Base-by-base conservation (phyloP, 768 basidiomycete species). In the Hypholoma fasciculare region DNA sequence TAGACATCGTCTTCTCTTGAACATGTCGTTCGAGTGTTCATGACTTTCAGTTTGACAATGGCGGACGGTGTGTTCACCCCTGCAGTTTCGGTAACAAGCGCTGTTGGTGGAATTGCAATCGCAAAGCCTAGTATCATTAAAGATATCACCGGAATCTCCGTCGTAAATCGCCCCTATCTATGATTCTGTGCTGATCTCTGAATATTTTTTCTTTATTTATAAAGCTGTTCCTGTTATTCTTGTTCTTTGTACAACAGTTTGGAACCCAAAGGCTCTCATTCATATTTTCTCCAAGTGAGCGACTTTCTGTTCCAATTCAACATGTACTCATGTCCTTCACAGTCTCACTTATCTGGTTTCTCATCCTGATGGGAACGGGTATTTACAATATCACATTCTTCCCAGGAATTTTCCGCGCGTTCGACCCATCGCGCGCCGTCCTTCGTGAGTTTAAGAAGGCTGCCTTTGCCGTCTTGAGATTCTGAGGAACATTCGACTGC, bases 61-160 rank as follows among this genome's bases (percentile, higher is more conserved):
- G 82, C 86, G 0, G 88, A 90, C 59, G 88, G 88, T 36, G 72
- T 87, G 19, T 78, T 89, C 36, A 88, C 87, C 0, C 85, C 87
- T 4, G 86, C 88, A 4, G 87, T 89, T 6, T 86, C 85, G 0
- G 83, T 89, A 7, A 86, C 84, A 0, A 84, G 83, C 40, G 87
- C 87, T 4, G 85, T 89, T 1, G 82, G 75, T 16, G 88, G 89
- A n/a, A 85, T 90, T 58, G 84, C 78, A 0, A 81, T 88, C 16
- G 86, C 84, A 8, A 81, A 82, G 44, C 75, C 82, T 0, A 73
- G 72, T 2, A 79, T 88, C 9, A 54, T 63, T 1, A 60, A 70
- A 8, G 72, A 83, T 40, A 76, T 88, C 9, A 34, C 30, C 9
- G 30, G 30, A 6, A 34, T 34, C 6, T 34, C 30, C 30, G 6